A percentile compares a stretch with the other conserved stretches of the same genome.
These are phyloP conservation scores for Colletotrichum coccodes DNA, from an alignment of 2,329 filamentous ascomycete genomes.

Conservation along the genomic window DNA sequence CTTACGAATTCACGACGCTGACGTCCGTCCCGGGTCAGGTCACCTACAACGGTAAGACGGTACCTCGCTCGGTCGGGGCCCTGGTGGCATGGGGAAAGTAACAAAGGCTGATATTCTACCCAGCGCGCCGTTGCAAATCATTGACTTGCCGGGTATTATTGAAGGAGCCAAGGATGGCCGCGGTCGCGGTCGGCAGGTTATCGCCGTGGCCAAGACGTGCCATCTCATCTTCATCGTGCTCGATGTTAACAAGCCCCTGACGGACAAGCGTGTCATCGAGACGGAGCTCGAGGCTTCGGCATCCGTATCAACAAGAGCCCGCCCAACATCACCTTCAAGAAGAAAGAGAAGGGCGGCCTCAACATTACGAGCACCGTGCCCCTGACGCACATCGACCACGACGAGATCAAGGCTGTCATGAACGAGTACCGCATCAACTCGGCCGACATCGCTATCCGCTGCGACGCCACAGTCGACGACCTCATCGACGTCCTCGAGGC, in stretches of 20 bases:
- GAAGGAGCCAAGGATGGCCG: conserved; percentile 98
- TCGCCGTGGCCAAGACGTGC: conserved; percentile 98
- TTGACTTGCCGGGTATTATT: conserved; percentile 98
- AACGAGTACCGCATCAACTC: conserved; percentile 96
- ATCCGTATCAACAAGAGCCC: conserved; percentile 98
- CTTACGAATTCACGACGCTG: conserved; percentile 98
- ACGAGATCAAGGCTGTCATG: conserved; percentile 99
- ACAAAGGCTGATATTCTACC: background rate
- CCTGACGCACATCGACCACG: conserved; percentile 89
- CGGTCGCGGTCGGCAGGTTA: conserved; percentile 96
- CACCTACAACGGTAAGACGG: conserved; percentile 83
- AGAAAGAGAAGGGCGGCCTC: conserved; percentile 98
- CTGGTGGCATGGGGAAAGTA: background rate
- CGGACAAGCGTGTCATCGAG: conserved; percentile 96
- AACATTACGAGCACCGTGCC: conserved; percentile 96
- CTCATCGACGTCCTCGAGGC: conserved; percentile 96
- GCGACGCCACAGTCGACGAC: conserved; percentile 97
- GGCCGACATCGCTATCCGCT: conserved; percentile 96
- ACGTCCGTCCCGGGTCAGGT: conserved; percentile 98
- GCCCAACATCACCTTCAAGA: conserved; percentile 98
- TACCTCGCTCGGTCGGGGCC: background rate
- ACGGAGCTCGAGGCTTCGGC: conserved; percentile 93
- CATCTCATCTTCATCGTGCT: conserved; percentile 98
- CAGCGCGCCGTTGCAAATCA: conserved; percentile 92
- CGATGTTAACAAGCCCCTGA: conserved; percentile 97